phyloP scores from a whole-genome alignment of 1,284 basidiomycete genomes.

The Kwoniella shivajii region DNA sequence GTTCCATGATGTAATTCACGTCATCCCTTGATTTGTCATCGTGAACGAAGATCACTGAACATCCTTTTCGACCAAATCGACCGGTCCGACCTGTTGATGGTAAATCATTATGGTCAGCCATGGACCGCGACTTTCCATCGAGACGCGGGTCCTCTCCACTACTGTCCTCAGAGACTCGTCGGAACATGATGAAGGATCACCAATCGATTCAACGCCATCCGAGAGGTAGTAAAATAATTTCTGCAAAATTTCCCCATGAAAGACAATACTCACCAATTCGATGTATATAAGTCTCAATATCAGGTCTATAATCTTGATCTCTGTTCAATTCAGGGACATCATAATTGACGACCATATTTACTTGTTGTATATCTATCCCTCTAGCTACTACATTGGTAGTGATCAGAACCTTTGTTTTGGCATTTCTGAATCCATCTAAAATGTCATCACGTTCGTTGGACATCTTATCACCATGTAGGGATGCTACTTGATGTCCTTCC shows the following conservation, averaged over 20 bases:
- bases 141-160: too few relatives aligned
- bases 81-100: slow-evolving; percentile 80
- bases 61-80: slow-evolving; percentile 90
- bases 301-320: slow-evolving; percentile 61
- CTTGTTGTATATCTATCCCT: slow-evolving; percentile 97
- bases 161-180: too few relatives aligned
- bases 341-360: slow-evolving; percentile 99
- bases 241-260: too few relatives aligned
- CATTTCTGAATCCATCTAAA: slow-evolving; percentile 94
- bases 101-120: too few relatives aligned
- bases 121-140: too few relatives aligned
- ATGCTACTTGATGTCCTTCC: slow-evolving; percentile 95
- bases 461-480: slow-evolving; percentile 92
- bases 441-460: slow-evolving; percentile 83
- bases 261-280: slow-evolving; percentile 75
- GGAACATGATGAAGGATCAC: too few relatives aligned
- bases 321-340: slow-evolving; percentile 80
- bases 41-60: slow-evolving; percentile 95
- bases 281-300: slow-evolving; percentile 97
- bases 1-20: slow-evolving; percentile 80
- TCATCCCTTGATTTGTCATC: slow-evolving; percentile 79
- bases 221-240: too few relatives aligned
- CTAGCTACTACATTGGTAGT: slow-evolving; percentile 98
- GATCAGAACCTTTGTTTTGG: slow-evolving; percentile 95
- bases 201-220: too few relatives aligned